These are phyloP conservation scores for Nitzschia inconspicua DNA, from an alignment of 108 stramenopile species.

Conservation along the genomic window DNA sequence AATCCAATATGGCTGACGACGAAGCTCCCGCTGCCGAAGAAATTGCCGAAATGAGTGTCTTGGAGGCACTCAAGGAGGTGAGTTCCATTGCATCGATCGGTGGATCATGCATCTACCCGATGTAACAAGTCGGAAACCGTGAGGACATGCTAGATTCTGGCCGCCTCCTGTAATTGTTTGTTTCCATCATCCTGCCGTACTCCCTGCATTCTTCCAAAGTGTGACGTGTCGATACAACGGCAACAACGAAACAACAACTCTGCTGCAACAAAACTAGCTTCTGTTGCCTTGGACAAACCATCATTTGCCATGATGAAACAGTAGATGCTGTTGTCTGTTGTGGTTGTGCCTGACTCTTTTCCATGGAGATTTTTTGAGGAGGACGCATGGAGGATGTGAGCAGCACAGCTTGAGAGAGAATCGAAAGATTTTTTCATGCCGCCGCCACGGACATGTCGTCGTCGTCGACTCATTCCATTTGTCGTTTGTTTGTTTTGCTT, in stretches of 20 bases:
- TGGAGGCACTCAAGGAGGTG: slow-evolving; percentile 97
- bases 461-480: background rate
- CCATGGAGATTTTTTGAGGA: background rate
- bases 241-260: background rate
- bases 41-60: slow-evolving; percentile 89
- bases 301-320: background rate
- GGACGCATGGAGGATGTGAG: slow-evolving; percentile 14
- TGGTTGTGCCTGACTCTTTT: background rate
- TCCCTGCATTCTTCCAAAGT: background rate
- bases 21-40: slow-evolving; percentile 78
- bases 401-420: too few relatives aligned
- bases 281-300: background rate
- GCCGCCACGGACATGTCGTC: slow-evolving; percentile 15
- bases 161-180: background rate
- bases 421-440: background rate
- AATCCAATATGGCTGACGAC: slow-evolving; percentile 65
- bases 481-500: background rate
- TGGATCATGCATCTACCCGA: too few relatives aligned
- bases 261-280: background rate
- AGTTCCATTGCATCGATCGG: too few relatives aligned
- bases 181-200: background rate
- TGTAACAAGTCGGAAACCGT: too few relatives aligned
- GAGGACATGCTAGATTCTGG: background rate
- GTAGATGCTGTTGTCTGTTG: background rate
- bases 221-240: background rate